Percentiles rank a stretch among this genome's conserved stretches.
phyloP scores from a whole-genome alignment of 2,329 filamentous ascomycete species.

The Neopestalotiopsis rosae region DNA sequence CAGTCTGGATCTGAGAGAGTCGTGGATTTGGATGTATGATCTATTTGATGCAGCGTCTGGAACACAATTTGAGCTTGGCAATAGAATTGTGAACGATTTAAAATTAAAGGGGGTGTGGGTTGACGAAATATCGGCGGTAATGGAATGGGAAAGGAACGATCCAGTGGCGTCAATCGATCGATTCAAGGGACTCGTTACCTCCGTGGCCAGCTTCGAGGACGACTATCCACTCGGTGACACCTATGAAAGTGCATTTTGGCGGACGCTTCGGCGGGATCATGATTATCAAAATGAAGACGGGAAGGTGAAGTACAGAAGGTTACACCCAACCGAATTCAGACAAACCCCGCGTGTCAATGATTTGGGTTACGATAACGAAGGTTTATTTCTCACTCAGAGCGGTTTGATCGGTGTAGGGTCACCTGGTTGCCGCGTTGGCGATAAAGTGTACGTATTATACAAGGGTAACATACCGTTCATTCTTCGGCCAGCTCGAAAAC shows the following conservation, averaged over 20 bases:
- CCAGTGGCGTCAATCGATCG: neutral
- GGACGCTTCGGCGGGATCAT: too few species aligned
- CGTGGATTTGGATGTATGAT: neutral
- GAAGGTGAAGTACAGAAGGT: too few species aligned
- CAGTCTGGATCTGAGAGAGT: fast-evolving
- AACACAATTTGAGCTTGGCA: neutral
- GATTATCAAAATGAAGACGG: too few species aligned
- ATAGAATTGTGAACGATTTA: neutral
- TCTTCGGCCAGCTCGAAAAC: too few species aligned
- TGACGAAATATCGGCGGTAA: neutral
- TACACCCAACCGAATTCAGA: too few species aligned
- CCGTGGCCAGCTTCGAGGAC: neutral
- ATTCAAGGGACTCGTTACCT: neutral
- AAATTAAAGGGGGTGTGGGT: neutral
- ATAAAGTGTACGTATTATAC: too few species aligned
- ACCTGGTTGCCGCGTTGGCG: too few species aligned
- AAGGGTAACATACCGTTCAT: too few species aligned
- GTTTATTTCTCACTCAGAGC: too few species aligned
- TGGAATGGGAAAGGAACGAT: too few species aligned
- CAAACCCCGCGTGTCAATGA: fast-evolving
- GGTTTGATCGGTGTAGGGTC: too few species aligned
- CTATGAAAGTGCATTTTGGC: neutral
- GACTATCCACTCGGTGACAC: neutral
- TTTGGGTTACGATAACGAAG: too few species aligned
- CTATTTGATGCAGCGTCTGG: neutral